phyloP scores from a whole-genome alignment of 1,284 basidiomycete genomes.

The Hymenochaete sp. region DNA sequence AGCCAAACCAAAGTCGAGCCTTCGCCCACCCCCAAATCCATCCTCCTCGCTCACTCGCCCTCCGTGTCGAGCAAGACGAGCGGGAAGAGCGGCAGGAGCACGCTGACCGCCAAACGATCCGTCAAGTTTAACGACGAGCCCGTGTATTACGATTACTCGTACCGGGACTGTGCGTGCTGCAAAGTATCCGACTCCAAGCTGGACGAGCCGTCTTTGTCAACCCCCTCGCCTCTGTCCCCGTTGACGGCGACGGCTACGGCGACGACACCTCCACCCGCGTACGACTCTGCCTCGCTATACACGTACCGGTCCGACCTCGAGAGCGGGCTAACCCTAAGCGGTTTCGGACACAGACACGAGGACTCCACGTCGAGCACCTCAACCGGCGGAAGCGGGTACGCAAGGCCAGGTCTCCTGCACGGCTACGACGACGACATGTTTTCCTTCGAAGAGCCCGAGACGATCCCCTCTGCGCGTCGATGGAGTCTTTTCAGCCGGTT shows the following conservation, averaged over 20 bases:
- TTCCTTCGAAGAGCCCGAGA: slow-evolving; percentile 16
- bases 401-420: too few relatives aligned
- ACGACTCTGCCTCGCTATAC: too few relatives aligned
- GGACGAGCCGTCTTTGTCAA: too few relatives aligned
- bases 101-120: slow-evolving; percentile 16
- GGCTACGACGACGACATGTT: slow-evolving; percentile 18
- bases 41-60: slow-evolving; percentile 14
- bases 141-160: slow-evolving; percentile 18
- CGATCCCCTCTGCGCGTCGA: slow-evolving; percentile 13
- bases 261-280: slow-evolving; percentile 1
- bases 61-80: slow-evolving; percentile 16
- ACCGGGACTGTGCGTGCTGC: too few relatives aligned
- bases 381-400: too few relatives aligned
- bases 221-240: too few relatives aligned
- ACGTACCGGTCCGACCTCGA: too few relatives aligned
- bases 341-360: too few relatives aligned
- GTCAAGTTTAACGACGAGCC: slow-evolving; percentile 18
- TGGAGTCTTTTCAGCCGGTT: slow-evolving; percentile 16
- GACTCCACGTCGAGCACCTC: too few relatives aligned
- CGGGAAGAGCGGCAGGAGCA: slow-evolving; percentile 13
- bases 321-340: too few relatives aligned
- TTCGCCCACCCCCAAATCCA: slow-evolving; percentile 13
- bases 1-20: slow-evolving; percentile 28
- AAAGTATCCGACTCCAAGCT: too few relatives aligned
- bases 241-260: neutral